Percentiles rank a stretch among this genome's conserved stretches.
phyloP scores from a whole-genome alignment of 2,329 filamentous ascomycete species.

The Cytospora schulzeri region DNA sequence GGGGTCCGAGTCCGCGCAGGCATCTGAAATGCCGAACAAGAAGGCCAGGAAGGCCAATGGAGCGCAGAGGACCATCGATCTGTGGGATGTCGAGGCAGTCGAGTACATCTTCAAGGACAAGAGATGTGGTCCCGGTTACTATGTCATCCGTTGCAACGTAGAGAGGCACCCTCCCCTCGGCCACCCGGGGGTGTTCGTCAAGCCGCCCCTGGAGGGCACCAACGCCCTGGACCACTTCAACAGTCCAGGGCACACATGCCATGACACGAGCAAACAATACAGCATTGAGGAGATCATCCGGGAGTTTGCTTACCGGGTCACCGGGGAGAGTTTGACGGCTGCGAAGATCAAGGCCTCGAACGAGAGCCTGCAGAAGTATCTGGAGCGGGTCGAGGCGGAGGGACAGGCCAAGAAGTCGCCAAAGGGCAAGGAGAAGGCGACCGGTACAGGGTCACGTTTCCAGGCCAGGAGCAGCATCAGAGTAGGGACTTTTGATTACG shows the following conservation, averaged over 20 bases:
- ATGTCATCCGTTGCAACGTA: not conserved
- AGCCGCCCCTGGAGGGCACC: not conserved
- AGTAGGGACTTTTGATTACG: not conserved
- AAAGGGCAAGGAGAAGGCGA: slow-evolving; percentile 10
- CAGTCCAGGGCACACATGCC: not conserved
- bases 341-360: not conserved
- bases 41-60: not conserved
- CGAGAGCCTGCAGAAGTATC: not conserved
- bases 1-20: not conserved
- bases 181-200: not conserved
- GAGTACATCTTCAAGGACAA: slow-evolving; percentile 7
- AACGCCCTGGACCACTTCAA: slow-evolving; percentile 8
- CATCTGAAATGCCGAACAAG: not conserved
- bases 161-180: not conserved
- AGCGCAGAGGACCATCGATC: not conserved
- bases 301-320: slow-evolving; percentile 1
- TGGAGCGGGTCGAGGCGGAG: not conserved
- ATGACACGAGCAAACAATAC: not conserved
- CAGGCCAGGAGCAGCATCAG: not conserved
- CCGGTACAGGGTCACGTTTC: not conserved
- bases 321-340: not conserved
- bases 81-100: not conserved
- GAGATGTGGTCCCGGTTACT: slow-evolving; percentile 1
- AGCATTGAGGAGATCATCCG: not conserved
- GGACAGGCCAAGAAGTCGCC: not conserved